Evolutionary conservation across 2,329 filamentous ascomycete species (phyloP).

Genomic region (Basipetospora chlamydospora): DNA sequence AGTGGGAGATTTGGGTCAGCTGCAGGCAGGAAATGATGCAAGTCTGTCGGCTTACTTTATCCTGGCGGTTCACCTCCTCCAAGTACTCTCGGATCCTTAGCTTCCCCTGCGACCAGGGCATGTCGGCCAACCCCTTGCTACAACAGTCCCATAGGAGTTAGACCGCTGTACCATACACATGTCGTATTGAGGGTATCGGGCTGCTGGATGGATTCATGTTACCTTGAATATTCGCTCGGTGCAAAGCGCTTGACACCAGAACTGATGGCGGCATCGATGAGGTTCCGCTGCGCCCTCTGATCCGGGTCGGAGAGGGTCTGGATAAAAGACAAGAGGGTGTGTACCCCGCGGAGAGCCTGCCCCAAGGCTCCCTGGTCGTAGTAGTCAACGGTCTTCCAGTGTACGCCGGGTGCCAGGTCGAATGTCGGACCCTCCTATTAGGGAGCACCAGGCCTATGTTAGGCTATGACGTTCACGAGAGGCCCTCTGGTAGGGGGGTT

Average conservation of each 20-base stretch:
- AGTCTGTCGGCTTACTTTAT: conserved; percentile 24
- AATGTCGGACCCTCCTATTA: neutral
- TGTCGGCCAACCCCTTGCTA: conserved; percentile 6
- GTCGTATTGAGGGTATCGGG: too few species aligned
- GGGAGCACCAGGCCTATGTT: neutral
- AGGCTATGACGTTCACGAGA: neutral
- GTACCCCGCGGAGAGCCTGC: conserved; percentile 24
- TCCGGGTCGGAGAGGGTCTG: conserved; percentile 17
- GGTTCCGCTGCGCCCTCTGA: conserved; percentile 30
- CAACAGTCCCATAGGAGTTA: too few species aligned
- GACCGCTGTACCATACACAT: too few species aligned
- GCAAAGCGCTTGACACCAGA: conserved; percentile 48
- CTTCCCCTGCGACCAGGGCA: conserved; percentile 38
- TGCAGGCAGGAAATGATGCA: too few species aligned
- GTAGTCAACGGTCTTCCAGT: neutral
- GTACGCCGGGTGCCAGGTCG: neutral
- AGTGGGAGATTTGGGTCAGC: neutral
- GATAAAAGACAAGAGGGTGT: conserved; percentile 40
- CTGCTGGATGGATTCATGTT: too few species aligned
- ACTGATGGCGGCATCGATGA: conserved; percentile 44
- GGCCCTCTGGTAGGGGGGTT: neutral
- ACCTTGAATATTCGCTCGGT: conserved; percentile 42
- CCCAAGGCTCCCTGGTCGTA: conserved; percentile 1
- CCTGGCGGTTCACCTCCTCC: conserved; percentile 30
- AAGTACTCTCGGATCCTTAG: conserved; percentile 34